Evolutionary conservation across 2,329 filamentous ascomycete species (phyloP).

Genomic region (Incumbomyces lentus): DNA sequence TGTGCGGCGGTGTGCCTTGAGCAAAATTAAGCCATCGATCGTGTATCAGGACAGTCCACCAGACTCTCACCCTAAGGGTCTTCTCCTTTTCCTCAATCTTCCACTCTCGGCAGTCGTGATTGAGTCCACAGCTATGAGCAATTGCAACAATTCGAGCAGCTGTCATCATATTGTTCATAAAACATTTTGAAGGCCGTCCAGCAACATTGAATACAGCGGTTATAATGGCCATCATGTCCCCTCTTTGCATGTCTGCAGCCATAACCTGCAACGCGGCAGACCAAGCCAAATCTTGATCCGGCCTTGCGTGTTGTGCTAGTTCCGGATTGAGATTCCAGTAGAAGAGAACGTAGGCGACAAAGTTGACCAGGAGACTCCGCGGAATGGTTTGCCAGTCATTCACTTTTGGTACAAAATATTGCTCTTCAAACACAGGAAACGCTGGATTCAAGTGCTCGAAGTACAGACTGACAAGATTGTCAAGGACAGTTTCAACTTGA

Average conservation of each 20-base stretch:
- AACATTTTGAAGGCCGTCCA: slow-evolving; percentile 38
- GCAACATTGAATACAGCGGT: slow-evolving; percentile 50
- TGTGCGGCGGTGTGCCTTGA: slow-evolving; percentile 46
- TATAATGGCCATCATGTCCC: slow-evolving; percentile 48
- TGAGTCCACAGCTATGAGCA: slow-evolving; percentile 46
- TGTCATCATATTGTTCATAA: slow-evolving; percentile 38
- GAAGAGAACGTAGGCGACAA: slow-evolving; percentile 49
- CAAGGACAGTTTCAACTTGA: slow-evolving; percentile 45
- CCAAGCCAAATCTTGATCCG: slow-evolving; percentile 52
- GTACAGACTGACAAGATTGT: slow-evolving; percentile 44
- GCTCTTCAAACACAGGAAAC: slow-evolving; percentile 51
- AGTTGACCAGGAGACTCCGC: slow-evolving; percentile 45
- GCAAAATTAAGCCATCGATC: slow-evolving; percentile 48
- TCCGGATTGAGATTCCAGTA: slow-evolving; percentile 46
- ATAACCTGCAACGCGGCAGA: slow-evolving; percentile 52
- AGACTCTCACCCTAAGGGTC: slow-evolving; percentile 41
- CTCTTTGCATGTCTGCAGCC: slow-evolving; percentile 46
- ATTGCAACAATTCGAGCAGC: slow-evolving; percentile 45
- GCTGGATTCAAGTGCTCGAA: slow-evolving; percentile 48
- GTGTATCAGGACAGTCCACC: slow-evolving; percentile 49
- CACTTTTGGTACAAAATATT: slow-evolving; percentile 42
- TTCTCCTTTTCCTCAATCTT: slow-evolving; percentile 42
- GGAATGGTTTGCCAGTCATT: slow-evolving; percentile 40
- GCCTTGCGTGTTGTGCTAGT: slow-evolving; percentile 38
- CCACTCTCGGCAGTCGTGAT: slow-evolving; percentile 46